Base-by-base conservation (phyloP, 345 rosid genomes). In the Bruguiera parviflora region DNA sequence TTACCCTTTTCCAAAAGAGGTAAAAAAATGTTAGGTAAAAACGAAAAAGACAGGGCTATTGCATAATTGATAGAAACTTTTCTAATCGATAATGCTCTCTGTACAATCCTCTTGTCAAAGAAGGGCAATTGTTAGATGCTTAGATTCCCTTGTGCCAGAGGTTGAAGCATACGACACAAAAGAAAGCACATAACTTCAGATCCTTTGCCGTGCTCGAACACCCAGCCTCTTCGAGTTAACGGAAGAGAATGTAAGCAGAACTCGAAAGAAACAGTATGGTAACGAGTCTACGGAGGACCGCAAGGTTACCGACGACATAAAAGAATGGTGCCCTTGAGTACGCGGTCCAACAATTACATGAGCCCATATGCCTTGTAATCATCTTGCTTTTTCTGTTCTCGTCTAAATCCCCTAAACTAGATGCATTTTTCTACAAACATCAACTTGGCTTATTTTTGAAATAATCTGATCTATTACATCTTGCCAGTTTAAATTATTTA, bases 301-400 rank as follows among this genome's bases (percentile, higher is more conserved):
- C 78, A 7, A 19, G 39, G 57, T 55, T 69, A 61, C 61, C 75
- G 69, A 58, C 31, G 64, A 75, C 75, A 82, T 79, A 72, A 72
- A 72, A 73, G 73, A 61, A 71, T 61, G 49, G 24, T 58, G 49
- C 71, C 66, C 80, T 82, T 77, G 73, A 31, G 21, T 19, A 21
- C 33, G 78, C 69, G 83, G 85, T 82, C 86, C 86, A 74, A 72
- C 37, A 70, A 67, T 72, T 74, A 76, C 67, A 76, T 75, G 65
- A 33, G 31, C 32, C 37, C 59, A 64, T 68, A 65, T 61, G 56
- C 56, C 64, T 65, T 7, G 19, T 66, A 33, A 65, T 61, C 67
- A 22, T 13, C 58, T n/a, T 3, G 15, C 15, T 8, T 8, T 8
- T 22, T 8, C 0, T 55, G 9, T 68, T 28, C 19, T 16, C 47